Percentiles rank a stretch among this genome's conserved stretches.
These are phyloP conservation scores for Xylariaceae sp. DNA, from an alignment of 2,329 filamentous ascomycete genomes.

Conservation along the genomic window DNA sequence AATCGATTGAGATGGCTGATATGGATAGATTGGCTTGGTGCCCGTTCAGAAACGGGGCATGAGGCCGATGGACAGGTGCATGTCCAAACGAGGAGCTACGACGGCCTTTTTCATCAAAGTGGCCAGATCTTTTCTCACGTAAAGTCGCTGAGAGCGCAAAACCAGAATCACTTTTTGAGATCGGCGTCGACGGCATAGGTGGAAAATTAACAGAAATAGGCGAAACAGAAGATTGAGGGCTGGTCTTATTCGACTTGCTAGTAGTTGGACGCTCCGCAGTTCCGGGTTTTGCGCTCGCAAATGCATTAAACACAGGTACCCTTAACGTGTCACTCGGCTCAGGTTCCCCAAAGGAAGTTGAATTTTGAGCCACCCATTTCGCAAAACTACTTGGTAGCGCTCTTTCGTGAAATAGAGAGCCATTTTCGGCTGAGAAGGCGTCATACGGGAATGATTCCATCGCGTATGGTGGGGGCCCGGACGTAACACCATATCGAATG, in stretches of 20 bases:
- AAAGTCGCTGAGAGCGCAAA: constrained; percentile 85
- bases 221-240: constrained; percentile 70
- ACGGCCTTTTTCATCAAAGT: constrained; percentile 79
- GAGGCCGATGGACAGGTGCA: constrained; percentile 71
- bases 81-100: constrained; percentile 91
- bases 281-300: constrained; percentile 76
- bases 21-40: constrained; percentile 65
- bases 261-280: constrained; percentile 79
- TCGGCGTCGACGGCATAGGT: constrained; percentile 74
- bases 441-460: constrained; percentile 92
- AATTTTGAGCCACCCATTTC: constrained; percentile 88
- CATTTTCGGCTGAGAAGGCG: constrained; percentile 85
- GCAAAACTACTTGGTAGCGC: constrained; percentile 75
- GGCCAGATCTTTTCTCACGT: constrained; percentile 91
- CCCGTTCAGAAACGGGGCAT: constrained; percentile 73
- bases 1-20: constrained; percentile 65
- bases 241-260: constrained; percentile 66
- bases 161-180: constrained; percentile 90
- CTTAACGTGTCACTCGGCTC: constrained; percentile 57
- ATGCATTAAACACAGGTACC: constrained; percentile 87
- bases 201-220: constrained; percentile 81
- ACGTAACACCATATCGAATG: constrained; percentile 80
- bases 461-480: constrained; percentile 91
- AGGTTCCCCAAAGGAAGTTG: constrained; percentile 79
- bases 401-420: constrained; percentile 76